Conservation (phyloP, 2,329 filamentous ascomycete species). For the Scedosporium aurantiacum region DNA sequence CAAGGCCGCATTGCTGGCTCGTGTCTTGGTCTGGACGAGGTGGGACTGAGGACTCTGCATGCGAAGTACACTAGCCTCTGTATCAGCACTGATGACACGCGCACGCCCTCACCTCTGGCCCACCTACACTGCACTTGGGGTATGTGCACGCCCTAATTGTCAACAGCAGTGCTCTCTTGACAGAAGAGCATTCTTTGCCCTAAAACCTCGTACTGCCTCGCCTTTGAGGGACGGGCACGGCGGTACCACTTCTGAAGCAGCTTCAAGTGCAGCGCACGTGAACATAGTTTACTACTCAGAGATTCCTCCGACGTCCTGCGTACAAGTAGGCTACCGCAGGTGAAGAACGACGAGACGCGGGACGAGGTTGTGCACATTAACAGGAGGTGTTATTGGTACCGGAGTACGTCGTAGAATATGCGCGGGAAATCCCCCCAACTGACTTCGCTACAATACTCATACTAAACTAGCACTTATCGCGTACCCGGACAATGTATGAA, state of each 20-base stretch:
- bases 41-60: too few species aligned
- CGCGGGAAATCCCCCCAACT: neutral
- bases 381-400: constrained; percentile 3
- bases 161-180: neutral
- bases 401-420: neutral
- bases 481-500: neutral
- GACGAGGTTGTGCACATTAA: neutral
- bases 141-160: neutral
- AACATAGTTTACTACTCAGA: neutral
- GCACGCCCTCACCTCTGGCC: neutral
- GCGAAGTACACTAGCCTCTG: neutral
- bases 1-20: too few species aligned
- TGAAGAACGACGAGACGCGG: neutral
- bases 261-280: neutral
- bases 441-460: neutral
- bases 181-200: neutral
- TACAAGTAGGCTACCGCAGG: neutral
- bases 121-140: neutral
- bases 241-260: too few species aligned
- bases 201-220: too few species aligned
- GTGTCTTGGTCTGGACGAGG: too few species aligned
- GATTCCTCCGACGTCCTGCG: neutral
- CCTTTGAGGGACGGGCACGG: too few species aligned
- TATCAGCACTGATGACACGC: neutral
- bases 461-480: neutral